A percentile compares a stretch with the other conserved stretches of the same genome.
Conservation (phyloP, 768 basidiomycete genomes). For the Suillus tomentosus region DNA sequence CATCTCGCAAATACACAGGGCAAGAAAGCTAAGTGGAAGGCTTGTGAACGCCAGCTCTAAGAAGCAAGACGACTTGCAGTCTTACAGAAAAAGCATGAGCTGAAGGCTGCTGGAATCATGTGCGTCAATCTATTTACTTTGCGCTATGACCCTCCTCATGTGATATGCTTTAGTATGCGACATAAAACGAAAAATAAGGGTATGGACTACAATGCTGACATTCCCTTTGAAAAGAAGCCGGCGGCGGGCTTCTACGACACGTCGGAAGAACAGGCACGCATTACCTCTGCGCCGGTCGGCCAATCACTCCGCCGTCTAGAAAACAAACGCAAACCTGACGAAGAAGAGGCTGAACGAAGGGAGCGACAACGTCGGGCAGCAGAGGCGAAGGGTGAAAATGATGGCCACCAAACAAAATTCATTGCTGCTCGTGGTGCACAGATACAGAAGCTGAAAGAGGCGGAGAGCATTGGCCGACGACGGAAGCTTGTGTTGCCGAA, state of each 20-base stretch:
- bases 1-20: conserved; percentile 98
- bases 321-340: conserved; percentile 92
- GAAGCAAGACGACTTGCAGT: conserved; percentile 94
- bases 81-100: conserved; percentile 94
- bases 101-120: conserved; percentile 99
- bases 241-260: conserved; percentile 98
- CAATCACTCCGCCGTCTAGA: conserved; percentile 90
- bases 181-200: conserved; percentile 94
- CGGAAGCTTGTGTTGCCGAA: conserved; percentile 81
- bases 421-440: conserved; percentile 96
- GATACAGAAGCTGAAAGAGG: conserved; percentile 97
- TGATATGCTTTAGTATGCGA: conserved; percentile 62
- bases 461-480: conserved; percentile 89
- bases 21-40: conserved; percentile 99
- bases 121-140: conserved; percentile 38
- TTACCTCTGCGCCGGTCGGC: conserved; percentile 86
- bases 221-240: conserved; percentile 97
- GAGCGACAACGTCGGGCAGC: conserved; percentile 78
- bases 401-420: conserved; percentile 86
- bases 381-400: conserved; percentile 60
- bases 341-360: conserved; percentile 90
- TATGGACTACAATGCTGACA: conserved; percentile 99
- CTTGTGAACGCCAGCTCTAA: conserved; percentile 94
- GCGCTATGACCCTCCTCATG: conserved; percentile 11
- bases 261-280: conserved; percentile 86